Conservation (phyloP, 1,284 basidiomycete genomes). For the Retiboletus fuscus region DNA sequence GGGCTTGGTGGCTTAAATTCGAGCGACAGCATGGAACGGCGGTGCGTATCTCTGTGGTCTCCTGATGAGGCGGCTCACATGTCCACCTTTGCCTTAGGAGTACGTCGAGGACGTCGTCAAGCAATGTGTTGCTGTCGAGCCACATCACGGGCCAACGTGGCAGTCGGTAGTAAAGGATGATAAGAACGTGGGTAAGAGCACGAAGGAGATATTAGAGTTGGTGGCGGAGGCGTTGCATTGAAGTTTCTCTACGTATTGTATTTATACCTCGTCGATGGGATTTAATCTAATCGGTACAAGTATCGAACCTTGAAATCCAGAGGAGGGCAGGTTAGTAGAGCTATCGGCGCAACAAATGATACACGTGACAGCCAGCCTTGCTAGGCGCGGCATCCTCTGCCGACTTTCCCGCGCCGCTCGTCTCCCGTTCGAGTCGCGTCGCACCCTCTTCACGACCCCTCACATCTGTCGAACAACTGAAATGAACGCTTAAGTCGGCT, state of each 20-base stretch:
- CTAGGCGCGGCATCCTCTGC: neutral
- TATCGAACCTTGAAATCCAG: too few species aligned
- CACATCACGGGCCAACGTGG: conserved; percentile 89
- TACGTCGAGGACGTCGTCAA: conserved; percentile 77
- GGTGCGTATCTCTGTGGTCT: too few species aligned
- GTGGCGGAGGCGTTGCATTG: conserved; percentile 71
- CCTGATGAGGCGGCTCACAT: too few species aligned
- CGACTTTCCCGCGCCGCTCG: conserved; percentile 13
- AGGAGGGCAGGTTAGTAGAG: too few species aligned
- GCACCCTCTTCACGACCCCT: conserved; percentile 23
- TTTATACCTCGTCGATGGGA: neutral
- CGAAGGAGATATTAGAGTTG: conserved; percentile 79
- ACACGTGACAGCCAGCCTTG: too few species aligned
- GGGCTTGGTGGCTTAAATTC: conserved; percentile 56
- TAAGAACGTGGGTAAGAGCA: conserved; percentile 74
- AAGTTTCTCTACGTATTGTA: neutral
- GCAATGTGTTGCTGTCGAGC: conserved; percentile 79
- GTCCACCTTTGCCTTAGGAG: conserved; percentile 71
- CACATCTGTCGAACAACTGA: too few species aligned
- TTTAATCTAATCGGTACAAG: neutral
- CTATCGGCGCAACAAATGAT: too few species aligned
- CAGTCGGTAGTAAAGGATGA: conserved; percentile 86
- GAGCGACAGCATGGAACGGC: neutral
- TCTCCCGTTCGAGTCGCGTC: conserved; percentile 33
- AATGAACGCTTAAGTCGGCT: too few species aligned